phyloP scores from a whole-genome alignment of 345 rosid species.

The Raphanus sativus region DNA sequence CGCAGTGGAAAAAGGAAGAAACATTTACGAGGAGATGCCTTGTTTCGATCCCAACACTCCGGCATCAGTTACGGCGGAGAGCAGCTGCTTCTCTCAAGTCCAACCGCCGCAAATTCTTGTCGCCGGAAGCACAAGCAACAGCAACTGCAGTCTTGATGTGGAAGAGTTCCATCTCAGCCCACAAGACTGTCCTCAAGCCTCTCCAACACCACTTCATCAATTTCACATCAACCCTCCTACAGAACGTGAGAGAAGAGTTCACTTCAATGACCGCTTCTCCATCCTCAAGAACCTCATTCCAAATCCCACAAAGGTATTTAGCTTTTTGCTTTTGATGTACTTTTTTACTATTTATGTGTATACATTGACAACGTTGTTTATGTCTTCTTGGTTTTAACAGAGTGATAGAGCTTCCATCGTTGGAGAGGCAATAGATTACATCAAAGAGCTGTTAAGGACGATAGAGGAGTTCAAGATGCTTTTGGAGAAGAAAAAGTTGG shows the following conservation, averaged over 20 bases:
- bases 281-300: constrained; percentile 60
- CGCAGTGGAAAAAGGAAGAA: constrained; percentile 13
- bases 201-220: constrained; percentile 41
- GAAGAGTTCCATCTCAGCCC: constrained; percentile 48
- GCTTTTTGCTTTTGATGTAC: background rate
- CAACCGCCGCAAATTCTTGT: constrained; percentile 26
- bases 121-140: constrained; percentile 41
- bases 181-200: constrained; percentile 31
- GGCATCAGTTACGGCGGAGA: constrained; percentile 35
- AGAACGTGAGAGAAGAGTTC: constrained; percentile 66
- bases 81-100: constrained; percentile 27
- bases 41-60: constrained; percentile 53
- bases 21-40: constrained; percentile 50
- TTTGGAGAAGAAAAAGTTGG: constrained; percentile 66
- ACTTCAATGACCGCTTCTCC: constrained; percentile 48
- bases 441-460: constrained; percentile 64
- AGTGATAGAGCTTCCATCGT: constrained; percentile 68
- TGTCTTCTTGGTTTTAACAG: constrained; percentile 34
- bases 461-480: constrained; percentile 64
- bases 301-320: constrained; percentile 57
- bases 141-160: constrained; percentile 35
- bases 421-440: constrained; percentile 73
- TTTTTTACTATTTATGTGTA: background rate
- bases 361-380: background rate
- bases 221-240: constrained; percentile 38